phyloP scores from a whole-genome alignment of 2,329 filamentous ascomycete genomes.

The Fusarium siculi region DNA sequence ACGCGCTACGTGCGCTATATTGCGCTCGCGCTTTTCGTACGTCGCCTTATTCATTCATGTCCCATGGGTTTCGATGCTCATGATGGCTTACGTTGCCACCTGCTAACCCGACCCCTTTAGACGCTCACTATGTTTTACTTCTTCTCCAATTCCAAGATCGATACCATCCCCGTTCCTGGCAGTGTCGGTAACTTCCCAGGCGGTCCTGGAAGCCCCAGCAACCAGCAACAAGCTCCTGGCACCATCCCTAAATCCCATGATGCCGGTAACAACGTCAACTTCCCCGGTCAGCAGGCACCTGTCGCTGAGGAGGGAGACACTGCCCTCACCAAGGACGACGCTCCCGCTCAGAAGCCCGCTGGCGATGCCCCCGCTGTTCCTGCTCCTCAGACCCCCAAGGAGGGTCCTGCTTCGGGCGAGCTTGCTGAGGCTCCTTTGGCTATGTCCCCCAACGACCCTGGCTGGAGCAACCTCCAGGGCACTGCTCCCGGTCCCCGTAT shows the following conservation, averaged over 20 bases:
- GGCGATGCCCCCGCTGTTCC: neutral
- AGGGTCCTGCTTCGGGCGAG: slow-evolving; percentile 49
- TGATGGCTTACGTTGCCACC: slow-evolving; percentile 14
- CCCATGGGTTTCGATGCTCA: neutral
- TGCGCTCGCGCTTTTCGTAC: slow-evolving; percentile 85
- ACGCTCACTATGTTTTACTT: slow-evolving; percentile 75
- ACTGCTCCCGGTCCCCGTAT: slow-evolving; percentile 77
- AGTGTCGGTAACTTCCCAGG: slow-evolving; percentile 38
- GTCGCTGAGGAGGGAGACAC: slow-evolving; percentile 26
- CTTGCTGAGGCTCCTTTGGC: slow-evolving; percentile 51
- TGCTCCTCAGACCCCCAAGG: slow-evolving; percentile 24
- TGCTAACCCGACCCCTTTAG: slow-evolving; percentile 27
- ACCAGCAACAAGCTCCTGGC: slow-evolving; percentile 36
- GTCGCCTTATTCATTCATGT: slow-evolving; percentile 48
- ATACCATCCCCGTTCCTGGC: slow-evolving; percentile 49
- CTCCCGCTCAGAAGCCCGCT: slow-evolving; percentile 33
- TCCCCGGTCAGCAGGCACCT: slow-evolving; percentile 34
- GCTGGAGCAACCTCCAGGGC: slow-evolving; percentile 62
- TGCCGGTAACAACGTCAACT: slow-evolving; percentile 39
- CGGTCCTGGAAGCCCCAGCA: slow-evolving; percentile 37
- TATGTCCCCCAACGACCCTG: slow-evolving; percentile 62
- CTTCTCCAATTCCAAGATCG: slow-evolving; percentile 70
- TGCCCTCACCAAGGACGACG: slow-evolving; percentile 34
- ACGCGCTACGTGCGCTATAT: slow-evolving; percentile 82
- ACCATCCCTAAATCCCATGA: slow-evolving; percentile 28